These are phyloP conservation scores for Suhomyces sp. DNA, from an alignment of 805 yeast genomes.

Conservation along the genomic window DNA sequence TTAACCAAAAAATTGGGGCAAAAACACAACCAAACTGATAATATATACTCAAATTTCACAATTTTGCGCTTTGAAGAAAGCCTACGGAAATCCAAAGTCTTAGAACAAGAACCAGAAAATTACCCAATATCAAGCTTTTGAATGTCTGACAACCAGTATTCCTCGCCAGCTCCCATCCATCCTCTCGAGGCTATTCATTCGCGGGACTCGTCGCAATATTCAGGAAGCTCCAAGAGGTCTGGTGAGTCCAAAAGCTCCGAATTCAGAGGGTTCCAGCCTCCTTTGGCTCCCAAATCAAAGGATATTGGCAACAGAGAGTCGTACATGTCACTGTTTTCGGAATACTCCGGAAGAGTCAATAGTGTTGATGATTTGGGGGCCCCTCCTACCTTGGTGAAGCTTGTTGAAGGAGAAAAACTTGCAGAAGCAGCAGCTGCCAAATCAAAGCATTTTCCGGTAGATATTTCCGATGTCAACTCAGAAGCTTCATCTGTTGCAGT, in stretches of 20 bases:
- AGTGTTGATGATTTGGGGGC: slow-evolving; percentile 19
- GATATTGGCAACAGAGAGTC: slow-evolving; percentile 12
- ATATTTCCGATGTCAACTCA: slow-evolving; percentile 10
- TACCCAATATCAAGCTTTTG: too few species aligned
- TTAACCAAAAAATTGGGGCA: too few species aligned
- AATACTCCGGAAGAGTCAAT: slow-evolving; percentile 22
- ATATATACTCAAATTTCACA: too few species aligned
- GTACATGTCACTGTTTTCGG: slow-evolving; percentile 16
- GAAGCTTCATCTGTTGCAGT: slow-evolving; percentile 15
- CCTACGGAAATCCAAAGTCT: too few species aligned
- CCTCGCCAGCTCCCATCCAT: not conserved
- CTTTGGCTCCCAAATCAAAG: slow-evolving; percentile 6
- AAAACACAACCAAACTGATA: too few species aligned
- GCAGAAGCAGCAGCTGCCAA: not conserved
- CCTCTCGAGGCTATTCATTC: too few species aligned
- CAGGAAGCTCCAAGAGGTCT: not conserved
- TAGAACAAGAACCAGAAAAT: too few species aligned
- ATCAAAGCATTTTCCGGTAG: slow-evolving; percentile 2
- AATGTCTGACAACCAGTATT: too few species aligned
- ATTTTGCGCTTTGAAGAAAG: too few species aligned
- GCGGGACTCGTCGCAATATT: not conserved
- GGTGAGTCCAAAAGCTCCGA: slow-evolving; percentile 4
- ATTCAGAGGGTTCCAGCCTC: slow-evolving; percentile 11
- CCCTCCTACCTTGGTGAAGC: slow-evolving; percentile 6
- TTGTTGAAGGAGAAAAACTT: not conserved